Base-by-base conservation (phyloP, 2,329 filamentous ascomycete genomes). In the Arachnomyces sp. region DNA sequence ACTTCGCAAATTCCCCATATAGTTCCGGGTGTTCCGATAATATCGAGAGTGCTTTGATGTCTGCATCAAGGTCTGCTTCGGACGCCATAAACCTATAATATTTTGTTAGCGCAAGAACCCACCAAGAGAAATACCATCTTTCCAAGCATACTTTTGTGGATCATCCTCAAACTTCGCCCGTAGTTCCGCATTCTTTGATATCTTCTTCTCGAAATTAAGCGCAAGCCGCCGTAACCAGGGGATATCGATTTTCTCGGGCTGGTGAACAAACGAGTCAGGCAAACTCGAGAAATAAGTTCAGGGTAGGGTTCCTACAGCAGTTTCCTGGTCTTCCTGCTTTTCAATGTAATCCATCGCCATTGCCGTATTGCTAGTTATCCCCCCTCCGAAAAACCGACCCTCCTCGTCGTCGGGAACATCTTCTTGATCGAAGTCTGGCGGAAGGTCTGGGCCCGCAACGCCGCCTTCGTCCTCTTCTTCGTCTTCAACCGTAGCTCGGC, bases 341-440 rank as follows among this genome's bases (percentile, higher is more conserved):
- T 95, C 87, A 46, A 98, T 78, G 57, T 83, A 96, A 63, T 96
- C 84, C 55, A 98, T 74, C 14, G 92, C 85, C 51, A 88, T 77
- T 2, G 80, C 81, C 49, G 93, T 87, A 49, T 86, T 75, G 43
- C 81, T 74, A 17, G 82, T 86, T 52, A 98, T 82, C 28, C 92
- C 92, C 39, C 88, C 85, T 32, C 90, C 92, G 53, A 95, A 98
- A 69, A 98, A 98, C 8, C 92, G 81, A 1, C 90, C 92, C 48
- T 94, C 92, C 39, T 94, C 87, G 52, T 94, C 89, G 50, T 90
- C 84, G 7, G 60, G 68, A 64, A 74, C 68, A 35, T 77, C 73
- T 37, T 74, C 73, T 35, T 76, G 66, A 39, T 71, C 72, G 17
- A 75, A 69, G 46, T 77, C 76, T 5, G 70, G 70, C 11, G 77